Base-by-base conservation (phyloP, 352 stramenopile species). In the Elongisporangium anandrum region DNA sequence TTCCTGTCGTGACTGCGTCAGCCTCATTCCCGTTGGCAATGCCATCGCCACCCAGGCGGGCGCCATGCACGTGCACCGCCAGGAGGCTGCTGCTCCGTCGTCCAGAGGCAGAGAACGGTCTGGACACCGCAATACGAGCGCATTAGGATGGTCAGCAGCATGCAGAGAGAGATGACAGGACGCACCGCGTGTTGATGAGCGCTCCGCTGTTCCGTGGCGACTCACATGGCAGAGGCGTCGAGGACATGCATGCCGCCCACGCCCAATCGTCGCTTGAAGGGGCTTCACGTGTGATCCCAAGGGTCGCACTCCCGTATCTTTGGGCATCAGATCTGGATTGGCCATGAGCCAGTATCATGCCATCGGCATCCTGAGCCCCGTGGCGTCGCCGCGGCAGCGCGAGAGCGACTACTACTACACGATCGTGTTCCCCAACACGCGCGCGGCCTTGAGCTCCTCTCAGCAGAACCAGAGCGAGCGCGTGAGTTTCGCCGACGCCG, bases 361-460 rank as follows among this genome's bases (percentile, higher is more conserved):
- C 23, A 61, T 89, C 23, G 65, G 66, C 16, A 64, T 90, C 24
- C 50, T 63, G 7, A 87, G 77, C 34, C 70, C 77, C 6, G 68
- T 77, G 41, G 49, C 60, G 34, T 88, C 77, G 8, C 81, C 83
- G 4, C 78, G 77, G 19, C 51, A 59, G 21, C 22, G 38, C 16
- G 69, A 76, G 52, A 72, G 57, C 52, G 73, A 79, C 34, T 92
- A 84, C 66, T 84, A 79, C 63, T 94, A 94, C 72, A 87, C 79
- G 38, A 66, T 94, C 23, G 79, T 81, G 29, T 94, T 94, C 54
- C 70, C 77, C 55, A 75, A 72, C 64, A 79, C 71, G 1, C 70
- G 68, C 34, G 45, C 54, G 7, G 29, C 24, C 13, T 41, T 66
- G 21, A 21, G 59, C 6, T 24, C 26, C 8, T 39, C 13, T 5